Percentiles rank a stretch among this genome's conserved stretches.
Evolutionary conservation across 2,329 filamentous ascomycete genomes (phyloP).

Genomic region (Nakataea oryzae): DNA sequence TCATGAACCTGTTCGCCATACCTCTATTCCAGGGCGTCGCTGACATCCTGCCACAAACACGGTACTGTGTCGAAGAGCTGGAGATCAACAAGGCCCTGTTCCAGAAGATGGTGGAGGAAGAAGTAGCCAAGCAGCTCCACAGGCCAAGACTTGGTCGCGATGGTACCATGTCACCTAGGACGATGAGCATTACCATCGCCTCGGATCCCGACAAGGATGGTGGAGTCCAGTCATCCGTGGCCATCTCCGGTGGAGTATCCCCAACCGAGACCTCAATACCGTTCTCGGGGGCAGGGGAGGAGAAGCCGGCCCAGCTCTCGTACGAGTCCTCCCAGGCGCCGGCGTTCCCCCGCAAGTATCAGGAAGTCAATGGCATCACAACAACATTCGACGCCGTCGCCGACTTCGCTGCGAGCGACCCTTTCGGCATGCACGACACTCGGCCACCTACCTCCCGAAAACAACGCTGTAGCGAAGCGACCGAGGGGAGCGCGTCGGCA

Average conservation of each 20-base stretch:
- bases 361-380: slow-evolving; percentile 31
- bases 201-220: slow-evolving; percentile 8
- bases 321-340: slow-evolving; percentile 20
- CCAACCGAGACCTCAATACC: slow-evolving; percentile 12
- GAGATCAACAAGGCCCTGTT: slow-evolving; percentile 67
- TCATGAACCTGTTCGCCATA: slow-evolving; percentile 93
- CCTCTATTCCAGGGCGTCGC: slow-evolving; percentile 84
- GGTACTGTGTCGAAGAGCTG: slow-evolving; percentile 75
- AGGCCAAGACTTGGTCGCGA: slow-evolving; percentile 25
- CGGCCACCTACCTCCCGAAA: slow-evolving; percentile 27
- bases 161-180: slow-evolving; percentile 32
- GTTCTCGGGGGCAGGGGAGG: not conserved
- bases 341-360: slow-evolving; percentile 22
- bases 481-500: slow-evolving; percentile 46
- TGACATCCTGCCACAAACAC: slow-evolving; percentile 75
- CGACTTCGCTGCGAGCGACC: slow-evolving; percentile 38
- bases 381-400: slow-evolving; percentile 34
- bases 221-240: not conserved
- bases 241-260: not conserved
- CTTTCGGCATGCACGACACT: slow-evolving; percentile 32
- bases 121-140: slow-evolving; percentile 41
- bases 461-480: slow-evolving; percentile 51
- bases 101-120: slow-evolving; percentile 54
- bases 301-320: slow-evolving; percentile 12
- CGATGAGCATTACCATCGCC: slow-evolving; percentile 27